Base-by-base conservation (phyloP, 1,284 basidiomycete species). In the Fistulinella staudtii region DNA sequence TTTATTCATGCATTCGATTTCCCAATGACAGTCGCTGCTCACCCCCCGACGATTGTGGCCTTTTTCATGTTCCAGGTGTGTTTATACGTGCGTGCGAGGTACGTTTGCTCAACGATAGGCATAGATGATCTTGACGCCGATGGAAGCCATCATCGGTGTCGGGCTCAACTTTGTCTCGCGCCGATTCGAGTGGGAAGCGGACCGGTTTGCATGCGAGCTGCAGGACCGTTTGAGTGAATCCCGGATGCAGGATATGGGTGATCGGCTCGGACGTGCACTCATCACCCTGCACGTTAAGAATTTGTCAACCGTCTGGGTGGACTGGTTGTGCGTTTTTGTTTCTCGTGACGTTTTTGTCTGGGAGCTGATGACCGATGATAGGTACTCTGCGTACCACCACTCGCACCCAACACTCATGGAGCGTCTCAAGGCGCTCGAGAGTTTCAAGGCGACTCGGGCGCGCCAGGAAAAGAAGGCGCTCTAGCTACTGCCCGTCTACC, bases 361-460 rank as follows among this genome's bases (percentile, higher is more conserved):
- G 10, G 7, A 5, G 5, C 29, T 57, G 17, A 52, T 39, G 25
- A 23, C 20, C 20, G 17, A 24, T 49, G 14, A 43, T 3, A 86
- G 82, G 51, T 93, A 93, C 68, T 93, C 90, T 41, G 88, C 89
- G 24, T 94, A 92, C 59, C 89, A 94, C 63, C 89, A 94, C 67
- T 92, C 88, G 39, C 93, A 96, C 66, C 93, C 92, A 3, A 95
- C 91, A 2, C 66, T 96, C 49, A 85, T 86, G 35, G 92, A 96
- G 69, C 75, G 92, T 15, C 70, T 95, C 55, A 82, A 78, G 54
- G 90, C 82, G 6, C 75, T 95, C 45, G 89, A 93, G 50, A 65
- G 67, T 29, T 78, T 79, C 71, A 73, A 79, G 52, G 42, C 25
- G 7, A 52, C 49, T 25, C 50, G 38, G 6, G 24, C 43, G 0